phyloP scores from a whole-genome alignment of 495 filamentous ascomycete genomes.

The Bombardia bombarda region DNA sequence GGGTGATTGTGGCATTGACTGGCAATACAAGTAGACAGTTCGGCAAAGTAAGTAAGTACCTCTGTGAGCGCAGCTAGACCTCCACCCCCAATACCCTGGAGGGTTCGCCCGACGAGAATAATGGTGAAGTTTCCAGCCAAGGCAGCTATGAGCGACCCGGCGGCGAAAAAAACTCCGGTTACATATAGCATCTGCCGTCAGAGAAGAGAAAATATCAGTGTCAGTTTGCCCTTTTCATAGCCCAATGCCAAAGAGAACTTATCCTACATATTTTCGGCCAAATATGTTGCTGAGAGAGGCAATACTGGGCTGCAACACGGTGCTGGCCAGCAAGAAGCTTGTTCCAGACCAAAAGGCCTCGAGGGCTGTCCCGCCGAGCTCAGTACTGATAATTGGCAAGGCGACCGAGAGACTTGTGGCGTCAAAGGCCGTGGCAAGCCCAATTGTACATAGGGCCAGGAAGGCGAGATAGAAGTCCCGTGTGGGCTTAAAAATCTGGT shows the following conservation, averaged over 20 bases:
- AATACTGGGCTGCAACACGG: slow-evolving; percentile 45
- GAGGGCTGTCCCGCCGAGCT: slow-evolving; percentile 45
- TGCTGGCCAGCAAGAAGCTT: slow-evolving; percentile 44
- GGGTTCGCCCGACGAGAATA: slow-evolving; percentile 54
- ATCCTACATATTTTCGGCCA: slow-evolving; percentile 23
- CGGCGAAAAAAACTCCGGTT: slow-evolving; percentile 44
- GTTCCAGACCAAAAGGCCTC: slow-evolving; percentile 54
- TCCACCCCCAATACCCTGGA: slow-evolving; percentile 70
- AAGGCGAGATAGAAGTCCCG: slow-evolving; percentile 38
- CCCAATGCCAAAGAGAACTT: not conserved
- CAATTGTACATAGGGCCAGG: slow-evolving; percentile 50
- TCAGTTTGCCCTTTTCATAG: not conserved
- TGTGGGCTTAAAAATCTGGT: slow-evolving; percentile 12
- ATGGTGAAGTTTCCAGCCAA: slow-evolving; percentile 51
- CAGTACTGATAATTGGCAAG: slow-evolving; percentile 49
- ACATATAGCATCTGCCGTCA: slow-evolving; percentile 37
- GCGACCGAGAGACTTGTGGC: slow-evolving; percentile 69
- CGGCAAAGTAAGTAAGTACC: slow-evolving; percentile 35
- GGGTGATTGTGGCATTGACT: no score
- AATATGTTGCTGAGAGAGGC: slow-evolving; percentile 47
- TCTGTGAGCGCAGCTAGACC: slow-evolving; percentile 57
- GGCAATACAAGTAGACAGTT: no score
- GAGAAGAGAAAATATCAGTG: not conserved
- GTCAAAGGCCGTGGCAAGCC: slow-evolving; percentile 63
- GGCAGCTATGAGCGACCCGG: slow-evolving; percentile 52